These are phyloP conservation scores for Penicillium salamii DNA, from an alignment of 495 filamentous ascomycete species.

Conservation along the genomic window DNA sequence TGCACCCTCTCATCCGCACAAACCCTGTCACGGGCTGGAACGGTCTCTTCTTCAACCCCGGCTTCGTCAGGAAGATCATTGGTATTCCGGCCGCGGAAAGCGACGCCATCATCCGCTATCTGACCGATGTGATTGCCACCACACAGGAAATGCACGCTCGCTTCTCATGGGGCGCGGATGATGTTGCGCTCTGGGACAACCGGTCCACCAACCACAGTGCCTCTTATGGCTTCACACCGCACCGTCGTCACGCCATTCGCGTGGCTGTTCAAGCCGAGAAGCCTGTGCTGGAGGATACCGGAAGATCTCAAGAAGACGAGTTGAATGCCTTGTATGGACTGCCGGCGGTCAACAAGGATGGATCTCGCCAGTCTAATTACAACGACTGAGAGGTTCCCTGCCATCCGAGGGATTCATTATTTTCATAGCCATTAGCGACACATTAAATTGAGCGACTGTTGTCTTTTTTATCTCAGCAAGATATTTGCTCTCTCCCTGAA, in stretches of 20 bases:
- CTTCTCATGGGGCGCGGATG: conserved; percentile 67
- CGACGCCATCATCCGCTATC: conserved; percentile 61
- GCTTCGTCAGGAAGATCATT: conserved; percentile 71
- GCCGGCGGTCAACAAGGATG: conserved; percentile 57
- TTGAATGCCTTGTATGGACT: conserved; percentile 46
- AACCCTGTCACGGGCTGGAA: conserved; percentile 77
- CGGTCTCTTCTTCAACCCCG: conserved; percentile 72
- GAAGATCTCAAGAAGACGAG: conserved; percentile 61
- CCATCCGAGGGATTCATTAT: conserved; percentile 4
- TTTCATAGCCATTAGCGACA: conserved; percentile 5
- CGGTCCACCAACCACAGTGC: conserved; percentile 60
- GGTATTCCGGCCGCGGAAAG: conserved; percentile 65
- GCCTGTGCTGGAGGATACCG: conserved; percentile 49
- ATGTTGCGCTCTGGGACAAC: conserved; percentile 78
- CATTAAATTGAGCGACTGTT: background rate
- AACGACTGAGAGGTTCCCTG: conserved; percentile 47
- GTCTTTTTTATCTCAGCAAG: background rate
- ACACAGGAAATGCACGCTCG: conserved; percentile 67
- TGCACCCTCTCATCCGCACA: conserved; percentile 70
- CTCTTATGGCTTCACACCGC: conserved; percentile 60
- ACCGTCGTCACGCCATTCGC: conserved; percentile 61
- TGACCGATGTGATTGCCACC: conserved; percentile 62
- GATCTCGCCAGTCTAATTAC: conserved; percentile 58
- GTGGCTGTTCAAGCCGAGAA: conserved; percentile 58
- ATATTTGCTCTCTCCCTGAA: too few species aligned